Evolutionary conservation across 352 stramenopile species (phyloP), one percentile per base, ranked within the genome.

Genomic region (Phytopythium vexans): DNA sequence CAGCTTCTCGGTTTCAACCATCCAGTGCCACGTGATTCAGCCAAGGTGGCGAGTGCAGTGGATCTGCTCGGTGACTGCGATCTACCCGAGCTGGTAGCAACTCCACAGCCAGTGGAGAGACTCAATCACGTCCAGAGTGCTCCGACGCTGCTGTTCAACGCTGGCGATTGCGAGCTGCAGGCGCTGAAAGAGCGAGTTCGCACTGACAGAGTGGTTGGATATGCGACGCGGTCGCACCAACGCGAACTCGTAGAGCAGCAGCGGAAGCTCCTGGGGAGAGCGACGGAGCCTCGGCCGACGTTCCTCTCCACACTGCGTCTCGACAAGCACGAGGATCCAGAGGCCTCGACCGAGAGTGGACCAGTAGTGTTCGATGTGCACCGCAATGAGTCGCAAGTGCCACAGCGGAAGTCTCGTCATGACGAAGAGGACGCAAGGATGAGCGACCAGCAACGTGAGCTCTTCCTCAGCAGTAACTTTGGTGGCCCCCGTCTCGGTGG

Each of bases 401-500:
- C 21, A 27, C 21, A 27, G 21, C 21, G 21, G 21, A 27, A 27
- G 21, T 27, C 21, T 27, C 21, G 21, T 27, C 21, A 27, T 27
- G 21, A 27, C 21, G 21, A 27, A 27, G 21, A 27, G 21, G 21
- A 27, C 2, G 27, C 36, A 11, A 5, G 8, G 6, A 14, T 61
- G 27, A 16, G 46, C 31, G 53, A 64, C 10, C 47, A 58, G 3
- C 52, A 64, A 49, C 62, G 58, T 2, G 54, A 68, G 38, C 27
- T 58, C 15, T 74, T 74, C 37, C 16, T 35, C 14, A 51, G 15
- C 31, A 61, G 15, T n/a, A 35, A 64, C 15, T 55, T 54, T 21
- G 66, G 58, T 8, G 46, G 57, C 1, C 27, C 76, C 4, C 67
- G 66, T 41, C 58, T 77, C 12, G 73, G 70, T 15, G 73, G 73